Evolutionary conservation across 2,329 filamentous ascomycete genomes (phyloP), one percentile per base, ranked within the genome.

Genomic region (Ophiocordyceps polyrhachis-furcata): DNA sequence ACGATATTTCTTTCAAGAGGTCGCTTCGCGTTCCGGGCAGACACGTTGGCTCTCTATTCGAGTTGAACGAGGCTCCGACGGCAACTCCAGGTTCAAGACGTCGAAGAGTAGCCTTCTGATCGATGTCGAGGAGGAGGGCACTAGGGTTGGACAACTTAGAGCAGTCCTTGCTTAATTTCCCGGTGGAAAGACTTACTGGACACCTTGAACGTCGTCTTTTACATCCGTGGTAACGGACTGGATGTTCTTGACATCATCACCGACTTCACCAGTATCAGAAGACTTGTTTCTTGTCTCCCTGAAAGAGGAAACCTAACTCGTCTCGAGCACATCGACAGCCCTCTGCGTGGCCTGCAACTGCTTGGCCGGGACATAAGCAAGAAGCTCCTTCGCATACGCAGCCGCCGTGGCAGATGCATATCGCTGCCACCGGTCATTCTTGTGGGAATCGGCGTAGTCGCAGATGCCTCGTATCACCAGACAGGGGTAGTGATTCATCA

Each of bases 401-500:
- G 57, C 57, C 9, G 56, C 55, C 21, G 47, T 48, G 32, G 53
- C 51, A 1, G 57, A 50, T 1, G 56, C 51, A 49, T 53, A 59
- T 9, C 50, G 45, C 38, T 58, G 56, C 57, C 54, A 60, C 1
- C 43, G 43, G 5, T 57, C 53, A 37, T 54, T 53, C 44, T 58
- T 58, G 41, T 58, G 55, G 0, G 53, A 51, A 41, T 62, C 59
- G 0, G 58, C 50, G 37, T 62, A 62, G 48, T 62, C 58, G 47
- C 55, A 61, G 35, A 62, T 58, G 2, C 59, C 58, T 6, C 56
- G 51, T 31, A 62, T 54, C 11, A 59, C 55, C 6, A 61, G 43
- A 29, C 57, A 60, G 2, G 53, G 55, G 32, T 55, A 52, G 35
- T 52, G 42, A 21, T 55, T 52, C 50, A 55, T 42, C n/a, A 42